phyloP scores from a whole-genome alignment of 306 rosid species.

The Dalbergia cultrata region DNA sequence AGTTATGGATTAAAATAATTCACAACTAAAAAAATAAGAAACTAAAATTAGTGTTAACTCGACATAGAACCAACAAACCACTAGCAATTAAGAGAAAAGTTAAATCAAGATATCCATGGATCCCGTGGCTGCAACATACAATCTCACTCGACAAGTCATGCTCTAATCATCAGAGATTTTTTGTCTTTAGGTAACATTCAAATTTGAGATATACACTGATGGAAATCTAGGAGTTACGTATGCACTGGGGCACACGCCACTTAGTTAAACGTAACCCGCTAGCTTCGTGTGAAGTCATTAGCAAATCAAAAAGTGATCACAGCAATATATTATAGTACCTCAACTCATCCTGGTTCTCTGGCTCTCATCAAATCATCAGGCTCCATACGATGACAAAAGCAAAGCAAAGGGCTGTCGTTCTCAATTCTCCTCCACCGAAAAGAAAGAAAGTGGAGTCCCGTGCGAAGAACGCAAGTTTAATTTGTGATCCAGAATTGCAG shows the following conservation, averaged over 20 bases:
- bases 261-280: not conserved
- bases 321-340: slow-evolving; percentile 4
- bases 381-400: not conserved
- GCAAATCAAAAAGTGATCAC: not conserved
- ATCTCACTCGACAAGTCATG: not conserved
- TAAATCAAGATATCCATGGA: no score
- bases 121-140: not conserved
- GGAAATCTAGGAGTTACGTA: no score
- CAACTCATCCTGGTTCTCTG: not conserved
- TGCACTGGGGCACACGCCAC: not conserved
- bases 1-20: no score
- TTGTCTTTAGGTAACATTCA: not conserved
- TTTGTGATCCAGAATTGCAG: slow-evolving; percentile 44
- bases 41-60: no score
- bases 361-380: not conserved
- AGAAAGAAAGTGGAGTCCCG: not conserved
- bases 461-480: slow-evolving; percentile 3
- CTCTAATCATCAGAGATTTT: not conserved
- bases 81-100: no score
- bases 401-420: slow-evolving; percentile 5
- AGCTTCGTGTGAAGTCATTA: slow-evolving; percentile 2
- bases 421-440: not conserved
- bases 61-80: no score
- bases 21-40: no score
- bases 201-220: not conserved